Conservation (phyloP, 1,284 basidiomycete species). For the Tylopilus microsporus region DNA sequence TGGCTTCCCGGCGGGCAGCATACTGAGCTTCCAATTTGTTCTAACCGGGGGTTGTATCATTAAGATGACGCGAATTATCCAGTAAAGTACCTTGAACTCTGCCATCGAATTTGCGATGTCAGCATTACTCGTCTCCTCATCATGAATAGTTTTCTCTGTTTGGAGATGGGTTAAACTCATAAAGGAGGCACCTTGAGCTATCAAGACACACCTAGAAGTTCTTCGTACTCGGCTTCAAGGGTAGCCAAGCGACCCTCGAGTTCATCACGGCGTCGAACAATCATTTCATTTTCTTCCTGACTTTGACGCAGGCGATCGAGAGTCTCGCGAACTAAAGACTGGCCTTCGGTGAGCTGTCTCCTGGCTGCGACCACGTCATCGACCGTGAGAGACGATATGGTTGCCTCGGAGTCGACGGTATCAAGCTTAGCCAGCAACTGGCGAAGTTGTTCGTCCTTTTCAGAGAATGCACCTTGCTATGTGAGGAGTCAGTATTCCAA, state of each 20-base stretch:
- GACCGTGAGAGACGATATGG: conserved; percentile 56
- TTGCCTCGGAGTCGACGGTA: conserved; percentile 57
- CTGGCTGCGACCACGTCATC: conserved; percentile 80
- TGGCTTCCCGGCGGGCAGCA: conserved; percentile 85
- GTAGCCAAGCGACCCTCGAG: conserved; percentile 77
- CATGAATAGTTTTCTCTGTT: conserved; percentile 78
- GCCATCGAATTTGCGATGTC: conserved; percentile 78
- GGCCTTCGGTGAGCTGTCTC: conserved; percentile 85
- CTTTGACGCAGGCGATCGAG: conserved; percentile 84
- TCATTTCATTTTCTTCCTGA: conserved; percentile 90
- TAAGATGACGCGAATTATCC: conserved; percentile 6
- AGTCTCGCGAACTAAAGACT: conserved; percentile 81
- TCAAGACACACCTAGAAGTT: conserved; percentile 70
- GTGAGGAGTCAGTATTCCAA: conserved; percentile 10
- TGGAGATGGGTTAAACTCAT: conserved; percentile 12
- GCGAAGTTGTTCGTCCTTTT: conserved; percentile 90
- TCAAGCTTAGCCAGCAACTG: conserved; percentile 81
- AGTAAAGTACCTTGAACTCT: conserved; percentile 75
- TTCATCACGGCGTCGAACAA: conserved; percentile 80
- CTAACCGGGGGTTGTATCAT: conserved; percentile 38
- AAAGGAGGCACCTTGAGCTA: conserved; percentile 9
- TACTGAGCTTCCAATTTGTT: conserved; percentile 93
- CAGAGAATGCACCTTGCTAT: conserved; percentile 82
- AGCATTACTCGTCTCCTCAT: conserved; percentile 76
- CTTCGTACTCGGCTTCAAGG: conserved; percentile 93